Percentiles rank a stretch among this genome's conserved stretches.
phyloP scores from a whole-genome alignment of 768 basidiomycete genomes.

The Naganishia onofrii region DNA sequence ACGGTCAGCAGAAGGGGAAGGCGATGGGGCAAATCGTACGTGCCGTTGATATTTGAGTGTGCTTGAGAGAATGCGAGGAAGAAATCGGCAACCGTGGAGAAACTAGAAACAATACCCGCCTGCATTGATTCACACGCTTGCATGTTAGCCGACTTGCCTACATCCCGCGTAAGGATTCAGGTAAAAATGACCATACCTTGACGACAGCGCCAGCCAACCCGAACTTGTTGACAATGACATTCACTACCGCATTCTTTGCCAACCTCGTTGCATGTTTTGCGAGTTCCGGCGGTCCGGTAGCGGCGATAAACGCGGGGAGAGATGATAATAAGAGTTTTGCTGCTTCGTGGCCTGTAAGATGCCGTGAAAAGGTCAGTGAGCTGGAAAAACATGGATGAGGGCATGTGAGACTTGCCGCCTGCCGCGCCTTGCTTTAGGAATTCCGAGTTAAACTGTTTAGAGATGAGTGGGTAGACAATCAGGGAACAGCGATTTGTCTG shows the following conservation, averaged over 20 bases:
- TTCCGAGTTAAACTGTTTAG: conserved; percentile 42
- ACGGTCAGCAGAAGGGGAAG: background rate
- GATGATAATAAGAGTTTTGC: conserved; percentile 41
- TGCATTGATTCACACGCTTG: background rate
- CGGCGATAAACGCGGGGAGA: conserved; percentile 32
- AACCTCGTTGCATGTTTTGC: conserved; percentile 12
- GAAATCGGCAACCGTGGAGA: conserved; percentile 38
- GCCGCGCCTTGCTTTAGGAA: conserved; percentile 36
- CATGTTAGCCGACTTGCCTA: background rate
- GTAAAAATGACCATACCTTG: conserved; percentile 32
- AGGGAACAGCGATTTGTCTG: background rate
- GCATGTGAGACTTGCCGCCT: conserved; percentile 37
- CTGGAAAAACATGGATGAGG: background rate
- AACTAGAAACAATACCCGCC: conserved; percentile 36
- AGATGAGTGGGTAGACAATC: background rate
- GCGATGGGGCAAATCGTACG: conserved; percentile 2
- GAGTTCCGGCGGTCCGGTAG: conserved; percentile 31
- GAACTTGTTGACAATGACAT: conserved; percentile 43
- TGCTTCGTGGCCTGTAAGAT: conserved; percentile 29
- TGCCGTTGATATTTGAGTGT: conserved; percentile 42
- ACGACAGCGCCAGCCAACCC: conserved; percentile 38
- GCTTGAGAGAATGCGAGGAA: conserved; percentile 42
- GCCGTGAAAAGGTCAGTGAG: background rate
- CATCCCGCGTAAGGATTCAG: no score
- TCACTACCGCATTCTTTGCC: conserved; percentile 36